Conservation (phyloP, 495 filamentous ascomycete genomes). For the Neurospora hispaniola region DNA sequence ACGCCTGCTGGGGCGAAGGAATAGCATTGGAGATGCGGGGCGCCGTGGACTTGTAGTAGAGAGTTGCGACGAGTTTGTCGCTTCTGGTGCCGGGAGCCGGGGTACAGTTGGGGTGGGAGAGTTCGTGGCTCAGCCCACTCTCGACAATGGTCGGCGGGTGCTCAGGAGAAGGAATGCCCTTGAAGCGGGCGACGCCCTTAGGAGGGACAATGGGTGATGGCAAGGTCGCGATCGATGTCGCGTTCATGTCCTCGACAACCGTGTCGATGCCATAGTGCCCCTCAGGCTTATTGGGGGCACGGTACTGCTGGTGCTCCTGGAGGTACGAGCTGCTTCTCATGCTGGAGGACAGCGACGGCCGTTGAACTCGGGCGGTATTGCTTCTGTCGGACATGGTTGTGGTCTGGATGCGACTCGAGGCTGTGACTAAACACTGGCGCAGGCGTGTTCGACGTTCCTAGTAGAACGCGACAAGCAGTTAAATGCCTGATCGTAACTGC, state of each 20-base stretch:
- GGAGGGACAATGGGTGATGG: constrained; percentile 10
- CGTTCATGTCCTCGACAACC: constrained; percentile 39
- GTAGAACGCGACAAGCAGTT: neutral
- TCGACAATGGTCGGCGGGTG: constrained; percentile 45
- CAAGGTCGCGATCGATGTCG: constrained; percentile 16
- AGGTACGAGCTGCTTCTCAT: constrained; percentile 62
- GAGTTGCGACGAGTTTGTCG: constrained; percentile 49
- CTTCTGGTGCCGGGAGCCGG: constrained; percentile 28
- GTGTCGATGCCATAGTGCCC: constrained; percentile 44
- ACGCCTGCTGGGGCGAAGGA: constrained; percentile 22
- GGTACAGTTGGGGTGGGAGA: constrained; percentile 47
- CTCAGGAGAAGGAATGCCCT: constrained; percentile 40
- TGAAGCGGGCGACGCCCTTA: constrained; percentile 34
- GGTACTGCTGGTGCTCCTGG: constrained; percentile 65
- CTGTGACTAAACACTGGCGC: neutral
- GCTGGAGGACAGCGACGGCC: constrained; percentile 35
- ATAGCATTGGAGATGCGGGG: constrained; percentile 19
- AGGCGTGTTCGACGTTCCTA: neutral
- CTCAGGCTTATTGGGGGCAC: constrained; percentile 44
- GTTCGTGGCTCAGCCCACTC: constrained; percentile 43
- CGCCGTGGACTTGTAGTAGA: constrained; percentile 53
- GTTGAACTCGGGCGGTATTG: constrained; percentile 19
- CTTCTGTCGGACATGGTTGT: constrained; percentile 28
- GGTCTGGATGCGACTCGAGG: neutral
- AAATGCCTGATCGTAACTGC: neutral